These are phyloP conservation scores for Quercus phellos DNA, from an alignment of 331 rosid species.

Conservation along the genomic window DNA sequence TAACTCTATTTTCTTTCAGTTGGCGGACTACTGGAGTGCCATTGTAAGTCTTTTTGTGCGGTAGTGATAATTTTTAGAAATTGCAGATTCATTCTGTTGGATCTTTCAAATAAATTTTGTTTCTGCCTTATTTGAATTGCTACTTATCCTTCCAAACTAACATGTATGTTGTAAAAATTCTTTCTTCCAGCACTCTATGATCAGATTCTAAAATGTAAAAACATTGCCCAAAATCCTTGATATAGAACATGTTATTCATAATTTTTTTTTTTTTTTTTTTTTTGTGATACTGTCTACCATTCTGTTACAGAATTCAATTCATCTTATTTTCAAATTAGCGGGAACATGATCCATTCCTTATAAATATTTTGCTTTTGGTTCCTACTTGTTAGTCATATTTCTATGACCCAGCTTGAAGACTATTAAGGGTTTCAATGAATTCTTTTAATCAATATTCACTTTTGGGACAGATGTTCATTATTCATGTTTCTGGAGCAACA, in stretches of 20 bases:
- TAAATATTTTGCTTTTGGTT: neutral
- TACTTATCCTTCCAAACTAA: constrained; percentile 1
- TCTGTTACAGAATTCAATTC: neutral
- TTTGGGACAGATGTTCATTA: no score
- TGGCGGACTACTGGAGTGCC: constrained; percentile 53
- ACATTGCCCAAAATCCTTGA: neutral
- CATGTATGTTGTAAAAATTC: neutral
- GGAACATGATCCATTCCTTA: neutral
- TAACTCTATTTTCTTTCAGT: constrained; percentile 43
- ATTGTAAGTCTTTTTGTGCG: constrained; percentile 47
- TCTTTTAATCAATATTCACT: no score
- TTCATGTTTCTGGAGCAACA: no score
- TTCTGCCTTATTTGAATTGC: constrained; percentile 17
- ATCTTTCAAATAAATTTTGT: constrained; percentile 11
- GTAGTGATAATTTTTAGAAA: constrained; percentile 24
- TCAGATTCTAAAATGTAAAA: neutral
- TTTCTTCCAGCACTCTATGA: neutral
- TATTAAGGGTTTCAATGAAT: no score
- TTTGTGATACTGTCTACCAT: neutral
- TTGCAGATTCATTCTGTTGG: constrained; percentile 29
- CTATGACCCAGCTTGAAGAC: neutral
- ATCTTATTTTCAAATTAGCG: neutral
- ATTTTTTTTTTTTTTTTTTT: neutral
- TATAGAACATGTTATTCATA: neutral
- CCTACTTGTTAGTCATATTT: neutral